These are phyloP conservation scores for Linderniella brevidens DNA, from an alignment of 257 asterid genomes.

Conservation along the genomic window DNA sequence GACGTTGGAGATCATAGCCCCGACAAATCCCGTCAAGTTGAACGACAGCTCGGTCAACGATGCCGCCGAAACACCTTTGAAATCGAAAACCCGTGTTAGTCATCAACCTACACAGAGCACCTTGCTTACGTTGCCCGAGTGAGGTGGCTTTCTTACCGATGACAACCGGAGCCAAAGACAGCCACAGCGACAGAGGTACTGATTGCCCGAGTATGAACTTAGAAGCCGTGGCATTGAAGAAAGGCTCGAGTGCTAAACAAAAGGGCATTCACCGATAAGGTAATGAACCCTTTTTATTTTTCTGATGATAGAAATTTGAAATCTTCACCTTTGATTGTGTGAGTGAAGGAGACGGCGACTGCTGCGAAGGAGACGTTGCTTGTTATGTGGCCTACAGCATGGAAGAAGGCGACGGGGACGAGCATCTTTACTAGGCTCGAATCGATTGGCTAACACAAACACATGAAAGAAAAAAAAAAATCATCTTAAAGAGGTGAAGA, in stretches of 20 bases:
- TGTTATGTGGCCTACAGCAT: constrained; percentile 62
- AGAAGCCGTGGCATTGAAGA: constrained; percentile 97
- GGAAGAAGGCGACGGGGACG: constrained; percentile 63
- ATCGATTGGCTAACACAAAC: constrained; percentile 43
- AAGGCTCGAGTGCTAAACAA: constrained; percentile 82
- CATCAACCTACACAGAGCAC: not conserved
- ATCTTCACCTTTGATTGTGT: constrained; percentile 66
- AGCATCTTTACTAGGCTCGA: constrained; percentile 53
- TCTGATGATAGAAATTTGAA: not conserved
- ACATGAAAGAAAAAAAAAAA: not conserved
- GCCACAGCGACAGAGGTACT: constrained; percentile 71
- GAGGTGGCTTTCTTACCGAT: constrained; percentile 24
- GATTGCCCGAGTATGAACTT: constrained; percentile 90
- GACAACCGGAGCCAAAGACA: constrained; percentile 90
- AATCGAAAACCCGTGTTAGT: constrained; percentile 7
- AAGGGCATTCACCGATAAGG: not conserved
- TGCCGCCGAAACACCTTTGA: constrained; percentile 97
- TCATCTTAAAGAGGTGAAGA: no score
- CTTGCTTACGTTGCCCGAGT: no score
- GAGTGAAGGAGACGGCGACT: constrained; percentile 78
- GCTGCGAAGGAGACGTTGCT: constrained; percentile 74
- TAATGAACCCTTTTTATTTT: not conserved
- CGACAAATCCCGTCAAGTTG: constrained; percentile 83
- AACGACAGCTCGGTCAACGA: constrained; percentile 89
- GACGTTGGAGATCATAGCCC: constrained; percentile 98